phyloP scores from a whole-genome alignment of 305 asterid species.

The Rubia tinctorum region DNA sequence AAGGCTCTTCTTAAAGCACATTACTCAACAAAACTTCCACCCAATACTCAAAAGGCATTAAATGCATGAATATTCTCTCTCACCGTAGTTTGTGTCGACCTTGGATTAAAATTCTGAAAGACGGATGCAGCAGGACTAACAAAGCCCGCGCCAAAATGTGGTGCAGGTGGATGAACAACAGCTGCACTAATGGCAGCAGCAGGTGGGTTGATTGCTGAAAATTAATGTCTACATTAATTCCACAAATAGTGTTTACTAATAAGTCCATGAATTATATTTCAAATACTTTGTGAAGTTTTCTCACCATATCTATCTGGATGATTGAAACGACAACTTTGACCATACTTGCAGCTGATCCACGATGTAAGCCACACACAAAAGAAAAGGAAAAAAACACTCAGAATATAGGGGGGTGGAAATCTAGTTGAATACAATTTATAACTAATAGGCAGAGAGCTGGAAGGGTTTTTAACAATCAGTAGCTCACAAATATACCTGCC shows the following conservation, averaged over 20 bases:
- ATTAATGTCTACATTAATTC: neutral
- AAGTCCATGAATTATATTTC: neutral
- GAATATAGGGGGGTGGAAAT: neutral
- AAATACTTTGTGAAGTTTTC: neutral
- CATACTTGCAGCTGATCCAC: conserved; percentile 85
- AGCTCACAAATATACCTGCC: conserved; percentile 71
- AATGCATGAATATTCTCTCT: conserved; percentile 14
- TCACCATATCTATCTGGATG: conserved; percentile 91
- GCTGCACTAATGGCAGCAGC: conserved; percentile 57
- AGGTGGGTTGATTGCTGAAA: conserved; percentile 39
- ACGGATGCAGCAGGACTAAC: conserved; percentile 66
- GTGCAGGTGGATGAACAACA: conserved; percentile 58
- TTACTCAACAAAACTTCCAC: conserved; percentile 1
- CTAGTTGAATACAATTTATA: neutral
- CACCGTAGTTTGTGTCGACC: conserved; percentile 72
- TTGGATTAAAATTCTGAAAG: conserved; percentile 63
- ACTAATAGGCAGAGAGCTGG: conserved; percentile 1
- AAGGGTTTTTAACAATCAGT: neutral
- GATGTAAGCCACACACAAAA: conserved; percentile 18
- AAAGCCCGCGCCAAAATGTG: conserved; percentile 61
- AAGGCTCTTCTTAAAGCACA: neutral
- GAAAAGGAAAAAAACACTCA: conserved; percentile 15
- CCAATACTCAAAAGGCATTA: conserved; percentile 9
- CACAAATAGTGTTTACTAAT: conserved; percentile 2
- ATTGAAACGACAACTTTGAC: conserved; percentile 84